Evolutionary conservation across 257 asterid species (phyloP).

Genomic region (Ligustrum vulgare): DNA sequence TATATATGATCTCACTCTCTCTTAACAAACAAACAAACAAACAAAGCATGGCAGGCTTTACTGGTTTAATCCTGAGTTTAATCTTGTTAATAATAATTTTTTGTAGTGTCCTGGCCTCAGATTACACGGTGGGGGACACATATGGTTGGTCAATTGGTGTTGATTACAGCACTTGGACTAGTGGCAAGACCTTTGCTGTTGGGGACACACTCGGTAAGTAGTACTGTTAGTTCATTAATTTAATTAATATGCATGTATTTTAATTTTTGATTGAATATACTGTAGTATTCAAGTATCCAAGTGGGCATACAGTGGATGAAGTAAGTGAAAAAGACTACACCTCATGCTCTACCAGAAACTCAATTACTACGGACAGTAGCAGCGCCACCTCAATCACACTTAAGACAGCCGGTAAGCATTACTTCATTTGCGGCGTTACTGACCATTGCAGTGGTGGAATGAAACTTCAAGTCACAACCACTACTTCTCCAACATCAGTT

Average conservation of each 20-base stretch:
- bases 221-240: no score
- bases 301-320: slow-evolving; percentile 76
- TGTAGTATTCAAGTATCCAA: slow-evolving; percentile 72
- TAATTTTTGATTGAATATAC: no score
- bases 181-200: slow-evolving; percentile 53
- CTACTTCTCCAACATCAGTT: slow-evolving; percentile 10
- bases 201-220: slow-evolving; percentile 75
- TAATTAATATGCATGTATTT: no score
- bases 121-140: slow-evolving; percentile 68
- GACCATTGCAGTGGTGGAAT: slow-evolving; percentile 74
- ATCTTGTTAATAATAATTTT: slow-evolving; percentile 29
- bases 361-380: slow-evolving; percentile 64
- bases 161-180: slow-evolving; percentile 64
- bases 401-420: slow-evolving; percentile 54
- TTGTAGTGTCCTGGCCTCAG: slow-evolving; percentile 37
- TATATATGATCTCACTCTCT: neutral
- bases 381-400: slow-evolving; percentile 72
- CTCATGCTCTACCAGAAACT: slow-evolving; percentile 56
- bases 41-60: slow-evolving; percentile 41
- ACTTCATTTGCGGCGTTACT: slow-evolving; percentile 56
- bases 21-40: neutral
- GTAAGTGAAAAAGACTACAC: slow-evolving; percentile 58
- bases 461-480: slow-evolving; percentile 53
- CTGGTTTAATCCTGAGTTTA: slow-evolving; percentile 17
- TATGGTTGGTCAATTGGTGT: slow-evolving; percentile 68